Conservation (phyloP, 164 flowering plant species). For the Magnolia officinalis region DNA sequence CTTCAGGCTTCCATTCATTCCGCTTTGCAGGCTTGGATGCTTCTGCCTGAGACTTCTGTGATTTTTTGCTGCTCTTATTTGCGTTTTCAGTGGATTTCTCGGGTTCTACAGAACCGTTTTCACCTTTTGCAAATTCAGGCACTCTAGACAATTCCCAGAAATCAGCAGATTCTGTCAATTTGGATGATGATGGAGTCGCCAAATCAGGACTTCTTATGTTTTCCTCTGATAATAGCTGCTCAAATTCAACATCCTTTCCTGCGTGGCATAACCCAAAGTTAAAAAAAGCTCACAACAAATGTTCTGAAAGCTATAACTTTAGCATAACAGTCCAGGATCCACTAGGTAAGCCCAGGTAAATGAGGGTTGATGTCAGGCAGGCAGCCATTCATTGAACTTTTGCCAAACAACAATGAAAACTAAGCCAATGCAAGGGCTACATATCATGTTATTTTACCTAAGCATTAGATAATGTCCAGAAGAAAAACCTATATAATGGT, state of each 20-base stretch:
- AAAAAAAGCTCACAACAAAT: background rate
- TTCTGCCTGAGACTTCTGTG: constrained; percentile 21
- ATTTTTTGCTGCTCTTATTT: background rate
- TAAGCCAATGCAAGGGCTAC: no score
- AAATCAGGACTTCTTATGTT: constrained; percentile 28
- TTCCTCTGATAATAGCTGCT: constrained; percentile 36
- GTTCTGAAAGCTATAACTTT: background rate
- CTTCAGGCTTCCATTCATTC: constrained; percentile 90
- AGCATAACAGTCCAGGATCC: background rate
- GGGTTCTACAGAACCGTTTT: constrained; percentile 22
- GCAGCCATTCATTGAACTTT: no score
- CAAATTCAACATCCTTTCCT: constrained; percentile 30
- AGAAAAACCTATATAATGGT: background rate
- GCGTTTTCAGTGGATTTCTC: constrained; percentile 20
- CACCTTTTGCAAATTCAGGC: constrained; percentile 25
- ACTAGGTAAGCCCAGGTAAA: no score
- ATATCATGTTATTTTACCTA: no score
- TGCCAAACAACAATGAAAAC: no score
- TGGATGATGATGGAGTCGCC: constrained; percentile 19
- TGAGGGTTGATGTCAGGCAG: no score
- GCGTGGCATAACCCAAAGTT: constrained; percentile 6
- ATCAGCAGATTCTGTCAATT: constrained; percentile 29
- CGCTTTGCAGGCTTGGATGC: constrained; percentile 51
- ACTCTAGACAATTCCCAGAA: constrained; percentile 43
- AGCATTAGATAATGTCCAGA: background rate